A percentile compares a stretch with the other conserved stretches of the same genome.
Conservation (phyloP, 371 early-diverging fungal genomes). For the Mucor saturninus region DNA sequence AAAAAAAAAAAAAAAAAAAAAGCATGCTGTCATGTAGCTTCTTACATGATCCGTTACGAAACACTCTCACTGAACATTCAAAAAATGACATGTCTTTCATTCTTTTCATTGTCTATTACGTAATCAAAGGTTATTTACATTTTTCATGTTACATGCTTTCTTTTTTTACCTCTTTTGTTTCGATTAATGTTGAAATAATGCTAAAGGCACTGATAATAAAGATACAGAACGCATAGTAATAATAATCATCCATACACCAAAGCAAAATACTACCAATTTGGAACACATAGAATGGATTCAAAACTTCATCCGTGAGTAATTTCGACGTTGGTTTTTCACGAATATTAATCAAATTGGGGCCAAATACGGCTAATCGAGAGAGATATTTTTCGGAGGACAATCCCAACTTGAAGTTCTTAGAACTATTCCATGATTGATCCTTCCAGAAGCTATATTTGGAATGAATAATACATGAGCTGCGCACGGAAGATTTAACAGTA, state of each 20-base stretch:
- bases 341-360: slow-evolving; percentile 83
- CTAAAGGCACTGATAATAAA: slow-evolving; percentile 82
- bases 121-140: not conserved
- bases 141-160: not conserved
- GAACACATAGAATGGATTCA: slow-evolving; percentile 94
- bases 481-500: not conserved
- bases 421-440: slow-evolving; percentile 70
- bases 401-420: slow-evolving; percentile 56
- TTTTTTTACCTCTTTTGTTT: slow-evolving; percentile 73
- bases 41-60: slow-evolving; percentile 72
- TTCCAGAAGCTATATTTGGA: slow-evolving; percentile 66
- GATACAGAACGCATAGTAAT: slow-evolving; percentile 94
- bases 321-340: slow-evolving; percentile 75
- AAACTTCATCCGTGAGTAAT: slow-evolving; percentile 84
- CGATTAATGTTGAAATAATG: slow-evolving; percentile 79
- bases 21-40: not conserved
- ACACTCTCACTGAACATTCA: slow-evolving; percentile 78
- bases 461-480: not conserved
- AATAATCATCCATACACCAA: slow-evolving; percentile 95
- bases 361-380: slow-evolving; percentile 80
- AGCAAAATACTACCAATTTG: slow-evolving; percentile 89
- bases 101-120: slow-evolving; percentile 66
- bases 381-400: slow-evolving; percentile 56
- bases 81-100: slow-evolving; percentile 90
- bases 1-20: too few species aligned